Base-by-base conservation (phyloP, 2,329 filamentous ascomycete genomes). In the Neofusicoccum sp. region DNA sequence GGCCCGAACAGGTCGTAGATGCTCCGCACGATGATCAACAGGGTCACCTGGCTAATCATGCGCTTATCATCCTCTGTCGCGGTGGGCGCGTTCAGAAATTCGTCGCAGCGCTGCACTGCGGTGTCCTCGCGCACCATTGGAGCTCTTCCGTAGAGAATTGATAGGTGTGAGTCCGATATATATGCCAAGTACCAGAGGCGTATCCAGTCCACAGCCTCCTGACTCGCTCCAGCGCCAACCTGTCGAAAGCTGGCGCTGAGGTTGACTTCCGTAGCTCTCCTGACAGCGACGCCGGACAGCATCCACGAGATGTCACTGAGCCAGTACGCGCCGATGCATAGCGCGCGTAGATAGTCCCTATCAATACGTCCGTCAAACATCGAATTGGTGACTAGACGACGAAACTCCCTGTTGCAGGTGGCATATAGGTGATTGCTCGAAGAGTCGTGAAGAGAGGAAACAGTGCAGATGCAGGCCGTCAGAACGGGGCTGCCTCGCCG, bases 161-260 rank as follows among this genome's bases (percentile, higher is more conserved):
- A 85, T 33, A 88, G 84, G 70, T 89, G 87, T 65, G 88, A 86
- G 68, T 89, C 87, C 68, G 86, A 88, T 1, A 88, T 85, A 67
- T 88, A 89, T 0, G 72, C 52, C 7, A 71, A 60, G 70, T 87
- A 88, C 86, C 86, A 88, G 11, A 88, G 73, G 22, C 86, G 79
- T 3, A 86, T 80, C 39, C 82, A 81, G 63, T 87, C 84, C 62
- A 79, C 78, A 0, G 79, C 79, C 47, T 83, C 80, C 11, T 78
- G 75, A 11, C 73, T 76, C 28, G 74, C 71, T 14, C 76, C 77
- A 1, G 70, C 65, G 1, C 81, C 70, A 3, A 78, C 76, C 6
- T 76, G 75, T 3, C 76, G 75, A 58, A 79, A 80, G 62, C 78
- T 79, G 62, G 74, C 78, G 47, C 78, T 76, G 0, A 83, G 67